Conservation (phyloP, 1,139 yeast genomes). For the Suhomyces bribrorum region DNA sequence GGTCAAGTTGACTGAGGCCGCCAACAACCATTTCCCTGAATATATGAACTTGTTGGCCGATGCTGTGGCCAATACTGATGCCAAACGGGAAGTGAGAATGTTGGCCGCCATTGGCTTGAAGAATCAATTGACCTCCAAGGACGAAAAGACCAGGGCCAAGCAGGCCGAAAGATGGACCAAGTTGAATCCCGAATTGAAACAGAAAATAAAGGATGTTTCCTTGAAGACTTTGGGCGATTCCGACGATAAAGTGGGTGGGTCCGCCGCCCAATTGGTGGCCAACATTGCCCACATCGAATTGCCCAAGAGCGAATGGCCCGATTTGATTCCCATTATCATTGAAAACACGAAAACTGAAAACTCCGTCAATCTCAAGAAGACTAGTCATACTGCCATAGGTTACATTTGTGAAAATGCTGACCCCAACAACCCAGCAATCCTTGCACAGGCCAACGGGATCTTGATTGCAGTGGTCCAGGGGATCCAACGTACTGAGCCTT, state of each 20-base stretch:
- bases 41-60: constrained; percentile 71
- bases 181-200: constrained; percentile 55
- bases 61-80: constrained; percentile 66
- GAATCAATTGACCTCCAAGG: constrained; percentile 85
- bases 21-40: constrained; percentile 71
- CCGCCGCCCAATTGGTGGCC: constrained; percentile 93
- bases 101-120: constrained; percentile 88
- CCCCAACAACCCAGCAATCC: constrained; percentile 76
- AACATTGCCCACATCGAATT: constrained; percentile 95
- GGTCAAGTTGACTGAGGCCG: constrained; percentile 69
- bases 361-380: constrained; percentile 77
- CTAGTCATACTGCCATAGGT: constrained; percentile 87
- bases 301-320: constrained; percentile 87
- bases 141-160: constrained; percentile 47
- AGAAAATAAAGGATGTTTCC: constrained; percentile 67
- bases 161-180: constrained; percentile 65
- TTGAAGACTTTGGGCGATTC: constrained; percentile 62
- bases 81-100: constrained; percentile 82
- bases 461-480: constrained; percentile 96
- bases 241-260: constrained; percentile 80
- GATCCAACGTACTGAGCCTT: constrained; percentile 80
- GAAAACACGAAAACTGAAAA: constrained; percentile 80
- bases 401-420: constrained; percentile 95
- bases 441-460: constrained; percentile 86
- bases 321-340: constrained; percentile 77